phyloP scores from a whole-genome alignment of 148 eudicot species.

The Vaccinium macrocarpon region DNA sequence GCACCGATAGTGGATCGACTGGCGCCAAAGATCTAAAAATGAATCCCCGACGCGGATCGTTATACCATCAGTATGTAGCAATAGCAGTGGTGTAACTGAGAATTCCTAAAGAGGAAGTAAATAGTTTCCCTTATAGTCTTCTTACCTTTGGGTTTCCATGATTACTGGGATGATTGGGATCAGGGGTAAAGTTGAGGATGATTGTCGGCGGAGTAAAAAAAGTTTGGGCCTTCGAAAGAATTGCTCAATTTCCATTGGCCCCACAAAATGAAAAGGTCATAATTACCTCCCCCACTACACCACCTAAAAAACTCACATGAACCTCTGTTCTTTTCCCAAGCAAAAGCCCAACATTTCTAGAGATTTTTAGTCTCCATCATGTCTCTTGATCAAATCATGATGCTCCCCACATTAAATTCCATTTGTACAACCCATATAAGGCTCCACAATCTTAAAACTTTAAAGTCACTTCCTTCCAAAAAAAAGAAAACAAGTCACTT shows the following conservation, averaged over 20 bases:
- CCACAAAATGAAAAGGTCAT: slow-evolving; percentile 7
- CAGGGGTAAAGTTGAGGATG: slow-evolving; percentile 5
- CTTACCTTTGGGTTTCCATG: not conserved
- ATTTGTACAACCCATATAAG: not conserved
- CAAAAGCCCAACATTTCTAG: slow-evolving; percentile 12
- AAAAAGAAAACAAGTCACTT: too few relatives aligned
- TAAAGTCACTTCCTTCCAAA: too few relatives aligned
- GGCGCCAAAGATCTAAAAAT: too few relatives aligned
- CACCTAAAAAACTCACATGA: not conserved
- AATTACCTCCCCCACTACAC: not conserved
- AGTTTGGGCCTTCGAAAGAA: not conserved
- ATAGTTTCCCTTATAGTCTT: too few relatives aligned
- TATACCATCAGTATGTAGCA: too few relatives aligned
- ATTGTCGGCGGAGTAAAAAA: not conserved
- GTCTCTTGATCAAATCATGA: slow-evolving; percentile 20
- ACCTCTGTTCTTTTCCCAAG: not conserved
- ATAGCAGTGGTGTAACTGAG: too few relatives aligned
- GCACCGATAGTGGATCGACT: too few relatives aligned
- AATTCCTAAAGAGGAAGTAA: too few relatives aligned
- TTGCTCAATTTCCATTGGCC: not conserved
- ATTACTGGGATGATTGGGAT: slow-evolving; percentile 10
- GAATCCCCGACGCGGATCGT: too few relatives aligned
- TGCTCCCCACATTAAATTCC: slow-evolving; percentile 17
- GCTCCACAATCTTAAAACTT: not conserved
- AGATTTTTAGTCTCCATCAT: slow-evolving; percentile 2